These are phyloP conservation scores for Beta corolliflora DNA, from an alignment of 179 eudicot genomes.

Conservation along the genomic window DNA sequence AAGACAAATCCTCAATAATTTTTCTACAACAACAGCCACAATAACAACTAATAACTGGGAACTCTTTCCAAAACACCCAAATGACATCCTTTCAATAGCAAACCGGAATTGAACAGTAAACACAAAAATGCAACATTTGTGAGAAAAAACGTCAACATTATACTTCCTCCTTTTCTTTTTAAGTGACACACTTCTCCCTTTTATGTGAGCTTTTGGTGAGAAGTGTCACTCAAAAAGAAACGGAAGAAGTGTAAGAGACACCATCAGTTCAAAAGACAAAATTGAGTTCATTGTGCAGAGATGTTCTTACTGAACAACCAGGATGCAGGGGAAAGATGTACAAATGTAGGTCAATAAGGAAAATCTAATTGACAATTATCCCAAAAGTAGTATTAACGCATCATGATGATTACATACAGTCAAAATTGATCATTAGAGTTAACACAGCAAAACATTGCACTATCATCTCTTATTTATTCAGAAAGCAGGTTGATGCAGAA, in stretches of 20 bases:
- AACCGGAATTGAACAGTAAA: neutral
- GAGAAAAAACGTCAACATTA: no score
- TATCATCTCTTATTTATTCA: neutral
- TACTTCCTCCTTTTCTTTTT: no score
- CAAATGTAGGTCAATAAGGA: neutral
- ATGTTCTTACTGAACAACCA: neutral
- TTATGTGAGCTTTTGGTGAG: no score
- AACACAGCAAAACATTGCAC: neutral
- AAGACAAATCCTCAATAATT: neutral
- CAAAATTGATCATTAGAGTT: neutral
- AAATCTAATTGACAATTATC: neutral
- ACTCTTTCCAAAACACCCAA: neutral
- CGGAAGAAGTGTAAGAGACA: neutral
- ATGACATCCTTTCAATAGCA: no score
- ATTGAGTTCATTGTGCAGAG: neutral
- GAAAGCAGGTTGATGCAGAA: neutral
- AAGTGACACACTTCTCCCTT: no score
- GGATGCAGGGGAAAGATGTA: conserved; percentile 1
- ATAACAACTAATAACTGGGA: neutral
- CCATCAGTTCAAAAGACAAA: neutral
- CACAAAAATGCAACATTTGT: neutral
- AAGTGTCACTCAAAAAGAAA: no score
- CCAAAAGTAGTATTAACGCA: neutral
- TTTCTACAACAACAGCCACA: neutral
- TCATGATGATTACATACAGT: neutral